Evolutionary conservation across 768 basidiomycete genomes (phyloP).

Genomic region (Kwoniella europaea): DNA sequence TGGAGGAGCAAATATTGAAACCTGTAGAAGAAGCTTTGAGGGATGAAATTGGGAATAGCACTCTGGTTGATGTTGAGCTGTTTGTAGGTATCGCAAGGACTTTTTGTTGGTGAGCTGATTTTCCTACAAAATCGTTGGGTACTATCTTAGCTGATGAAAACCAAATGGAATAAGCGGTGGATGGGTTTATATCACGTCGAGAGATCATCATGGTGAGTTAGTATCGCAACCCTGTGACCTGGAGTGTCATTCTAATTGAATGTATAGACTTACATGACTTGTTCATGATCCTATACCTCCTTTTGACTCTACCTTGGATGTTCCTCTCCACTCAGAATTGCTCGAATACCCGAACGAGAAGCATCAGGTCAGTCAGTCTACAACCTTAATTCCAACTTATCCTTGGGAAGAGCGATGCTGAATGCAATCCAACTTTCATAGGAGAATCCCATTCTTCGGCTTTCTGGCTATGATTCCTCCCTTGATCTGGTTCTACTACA

Average conservation of each 20-base stretch:
- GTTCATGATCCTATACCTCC: slow-evolving; percentile 84
- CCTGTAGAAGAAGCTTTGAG: slow-evolving; percentile 11
- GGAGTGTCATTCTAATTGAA: background rate
- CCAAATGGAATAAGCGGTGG: slow-evolving; percentile 64
- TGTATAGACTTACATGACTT: slow-evolving; percentile 73
- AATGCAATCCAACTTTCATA: background rate
- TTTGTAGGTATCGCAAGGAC: slow-evolving; percentile 73
- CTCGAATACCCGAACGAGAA: slow-evolving; percentile 39
- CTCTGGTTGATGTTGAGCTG: slow-evolving; percentile 63
- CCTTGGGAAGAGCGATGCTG: too few relatives aligned
- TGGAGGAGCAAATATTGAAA: slow-evolving; percentile 10
- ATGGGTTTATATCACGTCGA: slow-evolving; percentile 86
- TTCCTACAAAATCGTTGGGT: too few relatives aligned
- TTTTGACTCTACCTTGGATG: slow-evolving; percentile 90
- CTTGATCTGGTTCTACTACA: slow-evolving; percentile 80
- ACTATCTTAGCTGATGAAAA: slow-evolving; percentile 1
- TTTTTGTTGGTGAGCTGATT: slow-evolving; percentile 64
- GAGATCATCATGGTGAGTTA: slow-evolving; percentile 68
- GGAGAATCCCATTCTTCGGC: slow-evolving; percentile 63
- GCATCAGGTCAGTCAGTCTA: slow-evolving; percentile 22
- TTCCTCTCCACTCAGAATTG: slow-evolving; percentile 69
- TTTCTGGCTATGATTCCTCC: slow-evolving; percentile 76
- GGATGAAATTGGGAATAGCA: slow-evolving; percentile 7
- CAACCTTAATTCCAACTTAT: too few relatives aligned
- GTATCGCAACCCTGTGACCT: background rate